These are phyloP conservation scores for Tetrapisispora phaffii DNA, from an alignment of 805 yeast genomes.

Conservation along the genomic window DNA sequence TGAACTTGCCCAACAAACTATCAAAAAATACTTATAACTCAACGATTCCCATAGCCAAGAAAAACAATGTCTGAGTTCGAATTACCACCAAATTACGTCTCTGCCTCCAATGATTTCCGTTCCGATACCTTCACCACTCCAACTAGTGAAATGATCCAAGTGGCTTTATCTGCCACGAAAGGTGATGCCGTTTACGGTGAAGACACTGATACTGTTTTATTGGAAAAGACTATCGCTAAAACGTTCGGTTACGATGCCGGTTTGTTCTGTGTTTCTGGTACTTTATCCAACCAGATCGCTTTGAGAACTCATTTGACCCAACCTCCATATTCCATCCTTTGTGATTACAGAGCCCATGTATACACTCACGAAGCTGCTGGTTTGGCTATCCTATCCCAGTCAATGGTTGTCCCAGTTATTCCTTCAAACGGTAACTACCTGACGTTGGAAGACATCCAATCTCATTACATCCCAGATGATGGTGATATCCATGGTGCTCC, in stretches of 20 bases:
- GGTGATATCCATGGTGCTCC: conserved; percentile 87
- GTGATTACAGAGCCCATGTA: conserved; percentile 82
- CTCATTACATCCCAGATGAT: conserved; percentile 54
- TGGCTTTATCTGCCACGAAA: conserved; percentile 45
- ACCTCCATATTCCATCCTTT: conserved; percentile 68
- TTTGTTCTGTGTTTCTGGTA: conserved; percentile 78
- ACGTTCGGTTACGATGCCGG: conserved; percentile 76
- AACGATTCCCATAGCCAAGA: not conserved
- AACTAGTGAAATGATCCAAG: conserved; percentile 57
- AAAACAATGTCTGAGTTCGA: conserved; percentile 14
- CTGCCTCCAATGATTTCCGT: conserved; percentile 42
- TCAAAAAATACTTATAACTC: not conserved
- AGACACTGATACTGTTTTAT: conserved; percentile 55
- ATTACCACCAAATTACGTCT: conserved; percentile 20
- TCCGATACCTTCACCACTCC: conserved; percentile 92
- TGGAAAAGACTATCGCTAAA: conserved; percentile 55
- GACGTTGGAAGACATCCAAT: conserved; percentile 69
- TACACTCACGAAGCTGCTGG: conserved; percentile 87
- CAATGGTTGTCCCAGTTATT: conserved; percentile 76
- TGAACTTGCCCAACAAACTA: too few relatives aligned
- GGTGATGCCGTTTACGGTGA: conserved; percentile 91
- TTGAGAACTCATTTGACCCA: conserved; percentile 63
- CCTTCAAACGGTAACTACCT: conserved; percentile 70
- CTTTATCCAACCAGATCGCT: conserved; percentile 82
- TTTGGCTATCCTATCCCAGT: conserved; percentile 76